Conservation (phyloP, 139 green algal species). For the Chlorella sp. region DNA sequence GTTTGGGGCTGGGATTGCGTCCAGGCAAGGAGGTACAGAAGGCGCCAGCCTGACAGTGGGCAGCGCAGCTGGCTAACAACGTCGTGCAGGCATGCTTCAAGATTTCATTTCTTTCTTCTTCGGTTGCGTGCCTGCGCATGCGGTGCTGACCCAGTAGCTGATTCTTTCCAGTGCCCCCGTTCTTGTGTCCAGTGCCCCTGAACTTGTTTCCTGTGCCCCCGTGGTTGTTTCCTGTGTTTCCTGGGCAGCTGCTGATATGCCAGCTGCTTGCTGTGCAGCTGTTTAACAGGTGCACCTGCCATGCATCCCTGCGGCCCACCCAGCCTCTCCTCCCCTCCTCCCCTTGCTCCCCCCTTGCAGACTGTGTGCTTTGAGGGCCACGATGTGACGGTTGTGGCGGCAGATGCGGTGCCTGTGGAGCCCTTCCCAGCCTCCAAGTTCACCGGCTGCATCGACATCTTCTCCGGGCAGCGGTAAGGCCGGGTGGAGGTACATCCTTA, state of each 20-base stretch:
- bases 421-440: constrained; percentile 12
- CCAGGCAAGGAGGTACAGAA: too few relatives aligned
- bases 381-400: constrained; percentile 61
- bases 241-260: neutral
- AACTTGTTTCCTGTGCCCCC: too few relatives aligned
- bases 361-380: constrained; percentile 72
- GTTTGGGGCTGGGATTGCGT: neutral
- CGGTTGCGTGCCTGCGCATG: too few relatives aligned
- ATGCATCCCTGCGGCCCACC: neutral
- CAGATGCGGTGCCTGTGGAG: constrained; percentile 58
- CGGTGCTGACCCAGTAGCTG: too few relatives aligned
- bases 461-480: constrained; percentile 68
- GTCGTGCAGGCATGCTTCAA: too few relatives aligned
- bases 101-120: too few relatives aligned
- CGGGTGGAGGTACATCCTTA: too few relatives aligned
- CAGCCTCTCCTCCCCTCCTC: neutral
- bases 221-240: too few relatives aligned
- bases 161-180: too few relatives aligned
- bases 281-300: too few relatives aligned
- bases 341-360: constrained; percentile 3
- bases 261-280: neutral
- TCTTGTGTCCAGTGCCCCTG: too few relatives aligned
- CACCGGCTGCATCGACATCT: constrained; percentile 66
- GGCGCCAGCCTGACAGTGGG: neutral
- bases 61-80: too few relatives aligned